Conservation (phyloP, 148 eudicot genomes). For the Euryodendron excelsum region DNA sequence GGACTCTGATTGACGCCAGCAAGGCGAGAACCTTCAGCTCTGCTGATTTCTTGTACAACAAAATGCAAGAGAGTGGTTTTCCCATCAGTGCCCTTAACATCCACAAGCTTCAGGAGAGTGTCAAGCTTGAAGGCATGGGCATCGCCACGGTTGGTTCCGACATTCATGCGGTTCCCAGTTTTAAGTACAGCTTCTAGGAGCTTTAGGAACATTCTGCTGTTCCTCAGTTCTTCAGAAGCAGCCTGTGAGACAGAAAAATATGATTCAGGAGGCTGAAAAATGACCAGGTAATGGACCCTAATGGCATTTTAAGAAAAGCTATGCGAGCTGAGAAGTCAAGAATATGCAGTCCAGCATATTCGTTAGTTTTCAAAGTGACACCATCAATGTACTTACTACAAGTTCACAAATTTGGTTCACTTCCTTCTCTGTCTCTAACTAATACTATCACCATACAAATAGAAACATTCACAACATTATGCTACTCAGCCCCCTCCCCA, state of each 20-base stretch:
- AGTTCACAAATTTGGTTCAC: too few relatives aligned
- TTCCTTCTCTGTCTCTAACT: too few relatives aligned
- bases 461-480: too few relatives aligned
- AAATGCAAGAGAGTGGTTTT: conserved; percentile 82
- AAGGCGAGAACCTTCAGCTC: conserved; percentile 52
- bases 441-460: too few relatives aligned
- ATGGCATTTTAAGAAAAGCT: too few relatives aligned
- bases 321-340: too few relatives aligned
- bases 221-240: conserved; percentile 79
- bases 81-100: conserved; percentile 81
- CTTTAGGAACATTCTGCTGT: conserved; percentile 75
- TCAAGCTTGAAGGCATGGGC: conserved; percentile 87
- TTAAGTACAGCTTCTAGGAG: conserved; percentile 83
- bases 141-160: conserved; percentile 83
- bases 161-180: conserved; percentile 87
- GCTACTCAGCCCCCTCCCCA: too few relatives aligned
- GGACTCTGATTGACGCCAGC: conserved; percentile 31
- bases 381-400: too few relatives aligned
- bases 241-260: conserved; percentile 33
- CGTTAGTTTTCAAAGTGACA: too few relatives aligned
- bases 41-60: conserved; percentile 76
- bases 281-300: too few relatives aligned
- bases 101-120: conserved; percentile 81
- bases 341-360: too few relatives aligned
- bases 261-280: too few relatives aligned